These are phyloP conservation scores for Aspergillus sclerotioniger DNA, from an alignment of 495 filamentous ascomycete genomes.

Conservation along the genomic window DNA sequence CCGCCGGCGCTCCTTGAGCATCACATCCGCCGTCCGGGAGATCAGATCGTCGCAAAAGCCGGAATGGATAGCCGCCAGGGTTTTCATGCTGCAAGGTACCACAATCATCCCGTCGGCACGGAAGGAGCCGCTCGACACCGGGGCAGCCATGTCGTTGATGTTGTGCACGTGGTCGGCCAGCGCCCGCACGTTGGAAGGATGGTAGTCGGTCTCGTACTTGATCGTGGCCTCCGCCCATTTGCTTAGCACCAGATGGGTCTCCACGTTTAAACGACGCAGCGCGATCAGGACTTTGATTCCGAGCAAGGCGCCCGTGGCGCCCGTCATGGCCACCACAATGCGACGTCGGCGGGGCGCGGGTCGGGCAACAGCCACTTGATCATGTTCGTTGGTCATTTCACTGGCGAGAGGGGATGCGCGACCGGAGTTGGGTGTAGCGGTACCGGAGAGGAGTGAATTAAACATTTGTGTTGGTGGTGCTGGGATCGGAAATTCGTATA, in stretches of 20 bases:
- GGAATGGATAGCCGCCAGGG: slow-evolving; percentile 29
- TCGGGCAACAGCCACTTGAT: background rate
- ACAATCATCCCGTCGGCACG: slow-evolving; percentile 40
- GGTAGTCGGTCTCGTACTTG: slow-evolving; percentile 42
- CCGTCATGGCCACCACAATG: slow-evolving; percentile 43
- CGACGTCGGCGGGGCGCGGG: slow-evolving; percentile 12
- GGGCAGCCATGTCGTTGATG: slow-evolving; percentile 38
- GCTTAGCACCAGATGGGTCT: slow-evolving; percentile 43
- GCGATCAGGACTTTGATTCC: slow-evolving; percentile 37
- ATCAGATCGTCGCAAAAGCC: slow-evolving; percentile 46
- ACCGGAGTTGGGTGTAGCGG: slow-evolving; percentile 5
- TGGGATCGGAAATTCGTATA: background rate
- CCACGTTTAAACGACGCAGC: slow-evolving; percentile 36
- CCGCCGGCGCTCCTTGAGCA: slow-evolving; percentile 42
- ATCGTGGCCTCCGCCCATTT: slow-evolving; percentile 45
- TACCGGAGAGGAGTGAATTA: slow-evolving; percentile 4
- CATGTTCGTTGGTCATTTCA: background rate
- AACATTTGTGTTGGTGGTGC: background rate
- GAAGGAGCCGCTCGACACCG: slow-evolving; percentile 38
- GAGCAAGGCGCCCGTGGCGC: slow-evolving; percentile 38
- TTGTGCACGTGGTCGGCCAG: slow-evolving; percentile 38
- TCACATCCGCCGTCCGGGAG: slow-evolving; percentile 44
- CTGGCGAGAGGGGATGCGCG: background rate
- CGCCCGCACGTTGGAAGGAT: slow-evolving; percentile 30
- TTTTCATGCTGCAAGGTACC: slow-evolving; percentile 44